These are phyloP conservation scores for Theobroma grandiflorum DNA, from an alignment of 441 rosid genomes.

Conservation along the genomic window DNA sequence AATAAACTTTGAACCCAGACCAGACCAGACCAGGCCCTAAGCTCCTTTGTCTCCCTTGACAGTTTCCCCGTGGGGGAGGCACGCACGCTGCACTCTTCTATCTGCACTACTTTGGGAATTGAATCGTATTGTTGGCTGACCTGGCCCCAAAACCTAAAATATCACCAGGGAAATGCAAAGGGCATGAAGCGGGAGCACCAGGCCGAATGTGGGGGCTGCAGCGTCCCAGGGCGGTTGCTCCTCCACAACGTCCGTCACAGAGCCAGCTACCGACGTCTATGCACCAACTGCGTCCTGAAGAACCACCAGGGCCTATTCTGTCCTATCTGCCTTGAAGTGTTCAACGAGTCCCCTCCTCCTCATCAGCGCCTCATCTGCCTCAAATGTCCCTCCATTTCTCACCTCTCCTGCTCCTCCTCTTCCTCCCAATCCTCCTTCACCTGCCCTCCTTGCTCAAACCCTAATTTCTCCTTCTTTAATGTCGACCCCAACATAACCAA, in stretches of 20 bases:
- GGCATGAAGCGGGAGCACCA: slow-evolving; percentile 41
- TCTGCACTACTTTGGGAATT: too few relatives aligned
- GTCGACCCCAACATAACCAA: slow-evolving; percentile 14
- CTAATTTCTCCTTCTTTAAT: slow-evolving; percentile 63
- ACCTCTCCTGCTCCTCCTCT: slow-evolving; percentile 56
- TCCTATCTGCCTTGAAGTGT: slow-evolving; percentile 62
- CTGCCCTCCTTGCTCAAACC: slow-evolving; percentile 69
- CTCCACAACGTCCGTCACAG: slow-evolving; percentile 63
- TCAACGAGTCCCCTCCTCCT: slow-evolving; percentile 44
- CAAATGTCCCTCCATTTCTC: slow-evolving; percentile 69
- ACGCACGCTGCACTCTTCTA: too few relatives aligned
- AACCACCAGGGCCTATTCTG: slow-evolving; percentile 66
- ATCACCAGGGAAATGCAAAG: background rate
- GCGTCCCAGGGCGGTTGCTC: slow-evolving; percentile 45
- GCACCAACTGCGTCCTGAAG: slow-evolving; percentile 79
- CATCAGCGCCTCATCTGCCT: slow-evolving; percentile 54
- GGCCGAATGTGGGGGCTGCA: slow-evolving; percentile 61
- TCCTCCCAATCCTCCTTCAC: slow-evolving; percentile 49
- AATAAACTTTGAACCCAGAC: too few relatives aligned
- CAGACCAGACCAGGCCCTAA: too few relatives aligned
- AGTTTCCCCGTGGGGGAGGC: too few relatives aligned
- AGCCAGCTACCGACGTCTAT: slow-evolving; percentile 60
- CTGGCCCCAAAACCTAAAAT: background rate
- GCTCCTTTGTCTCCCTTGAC: background rate
- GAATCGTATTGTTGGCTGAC: background rate